Evolutionary conservation across 495 filamentous ascomycete genomes (phyloP), one percentile per base, ranked within the genome.

Genomic region (Bryoglossum gracile): DNA sequence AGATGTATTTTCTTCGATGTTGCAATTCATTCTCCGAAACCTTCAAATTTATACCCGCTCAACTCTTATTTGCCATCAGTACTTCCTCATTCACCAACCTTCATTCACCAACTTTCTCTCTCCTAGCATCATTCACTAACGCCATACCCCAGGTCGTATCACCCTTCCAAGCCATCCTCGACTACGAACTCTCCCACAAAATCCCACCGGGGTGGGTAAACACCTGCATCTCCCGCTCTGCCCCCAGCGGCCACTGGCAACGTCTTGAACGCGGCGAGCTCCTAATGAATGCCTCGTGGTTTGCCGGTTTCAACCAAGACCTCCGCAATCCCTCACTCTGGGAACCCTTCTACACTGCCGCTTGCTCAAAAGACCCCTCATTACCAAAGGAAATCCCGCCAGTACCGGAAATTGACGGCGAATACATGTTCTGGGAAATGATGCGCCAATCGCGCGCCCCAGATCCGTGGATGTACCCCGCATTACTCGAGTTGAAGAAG

Each of bases 131-230:
- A 14, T n/a, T n/a, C 3, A n/a, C 2, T 11, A 45, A 30, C 6
- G 1, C 10, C 43, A 44, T 8, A 13, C 1, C 23, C 19, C 41
- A 95, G 89, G 88, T 95, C 49, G 70, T 86, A 21, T 95, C 90
- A 3, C 92, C 92, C 24, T 86, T 98, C 62, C 87, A 94, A 68
- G 83, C 84, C 3, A 96, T 98, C 59, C 72, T 90, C 45, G 80
- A 92, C 64, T 96, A 95, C 65, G 92, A 97, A 62, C 63, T 78
- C 24, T 68, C 73, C 47, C 68, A 86, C 38, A 67, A 72, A 21
- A 89, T 98, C 44, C 90, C 89, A 1, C 71, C 76, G 11, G 89
- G 89, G 62, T 98, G 86, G 83, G 73, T 98, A 52, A 96, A 96
- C 68, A 81, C 82, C 72, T 83, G 84, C 60, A 94, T 96, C 62